Conservation (phyloP, 306 rosid species). For the Dryas drummondii region DNA sequence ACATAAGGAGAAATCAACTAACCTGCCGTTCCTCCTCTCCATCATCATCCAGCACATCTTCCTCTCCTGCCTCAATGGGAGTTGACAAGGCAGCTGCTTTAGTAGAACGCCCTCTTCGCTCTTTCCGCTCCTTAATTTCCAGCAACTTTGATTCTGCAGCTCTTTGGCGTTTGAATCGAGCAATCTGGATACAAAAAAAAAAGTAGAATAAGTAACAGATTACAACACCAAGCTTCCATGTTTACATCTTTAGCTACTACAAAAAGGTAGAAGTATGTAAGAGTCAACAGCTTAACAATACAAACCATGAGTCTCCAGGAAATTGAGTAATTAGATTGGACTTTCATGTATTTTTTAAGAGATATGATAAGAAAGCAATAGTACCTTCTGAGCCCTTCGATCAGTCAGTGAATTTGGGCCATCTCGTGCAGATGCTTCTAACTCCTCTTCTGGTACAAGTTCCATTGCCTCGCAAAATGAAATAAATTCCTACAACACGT, state of each 20-base stretch:
- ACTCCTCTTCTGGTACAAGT: conserved; percentile 80
- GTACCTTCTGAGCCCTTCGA: conserved; percentile 87
- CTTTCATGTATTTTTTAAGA: not conserved
- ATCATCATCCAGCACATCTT: conserved; percentile 82
- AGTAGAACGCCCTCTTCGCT: conserved; percentile 86
- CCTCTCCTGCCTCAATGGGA: conserved; percentile 91
- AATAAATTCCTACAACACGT: conserved; percentile 61
- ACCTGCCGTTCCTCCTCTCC: conserved; percentile 99
- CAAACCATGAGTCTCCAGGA: not conserved
- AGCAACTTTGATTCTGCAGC: conserved; percentile 86
- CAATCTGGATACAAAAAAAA: conserved; percentile 53
- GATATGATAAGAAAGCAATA: not conserved
- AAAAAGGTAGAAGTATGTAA: not conserved
- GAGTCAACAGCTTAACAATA: conserved; percentile 9
- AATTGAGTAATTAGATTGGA: not conserved
- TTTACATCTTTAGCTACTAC: not conserved
- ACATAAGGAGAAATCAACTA: conserved; percentile 21
- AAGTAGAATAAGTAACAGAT: conserved; percentile 23
- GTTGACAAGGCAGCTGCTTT: conserved; percentile 90
- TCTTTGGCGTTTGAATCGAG: conserved; percentile 76
- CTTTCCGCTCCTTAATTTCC: conserved; percentile 95
- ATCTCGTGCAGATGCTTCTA: conserved; percentile 48
- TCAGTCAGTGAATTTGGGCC: conserved; percentile 59
- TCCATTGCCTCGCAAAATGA: conserved; percentile 91
- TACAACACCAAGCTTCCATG: conserved; percentile 10